These are phyloP conservation scores for Trichosporon sp. DNA, from an alignment of 1,284 basidiomycete genomes.

Conservation along the genomic window DNA sequence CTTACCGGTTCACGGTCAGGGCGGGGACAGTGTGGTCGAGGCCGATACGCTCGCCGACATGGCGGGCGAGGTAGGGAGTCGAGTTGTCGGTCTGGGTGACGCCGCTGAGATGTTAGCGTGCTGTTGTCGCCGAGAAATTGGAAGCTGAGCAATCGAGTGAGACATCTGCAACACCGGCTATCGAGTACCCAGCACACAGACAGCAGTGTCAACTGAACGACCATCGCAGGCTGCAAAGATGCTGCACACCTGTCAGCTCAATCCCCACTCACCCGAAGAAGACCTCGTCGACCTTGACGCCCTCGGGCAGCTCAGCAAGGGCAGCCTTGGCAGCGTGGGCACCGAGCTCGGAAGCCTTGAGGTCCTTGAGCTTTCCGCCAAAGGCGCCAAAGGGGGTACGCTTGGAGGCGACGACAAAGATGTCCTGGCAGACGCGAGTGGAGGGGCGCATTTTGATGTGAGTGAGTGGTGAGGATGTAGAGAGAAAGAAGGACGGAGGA, in stretches of 20 bases:
- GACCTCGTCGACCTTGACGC: conserved; percentile 50
- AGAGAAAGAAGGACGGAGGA: background rate
- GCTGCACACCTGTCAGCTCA: no score
- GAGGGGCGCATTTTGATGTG: conserved; percentile 10
- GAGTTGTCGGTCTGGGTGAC: conserved; percentile 51
- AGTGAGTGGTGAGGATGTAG: background rate
- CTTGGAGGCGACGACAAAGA: conserved; percentile 43
- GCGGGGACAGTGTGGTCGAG: conserved; percentile 53
- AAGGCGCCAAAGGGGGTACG: conserved; percentile 56
- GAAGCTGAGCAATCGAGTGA: background rate
- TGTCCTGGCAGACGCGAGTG: conserved; percentile 22
- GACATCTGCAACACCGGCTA: no score
- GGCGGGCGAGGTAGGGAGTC: conserved; percentile 54
- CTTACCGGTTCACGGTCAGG: conserved; percentile 53
- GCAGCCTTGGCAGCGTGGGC: conserved; percentile 53
- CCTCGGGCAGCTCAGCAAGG: conserved; percentile 50
- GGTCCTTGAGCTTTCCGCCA: conserved; percentile 51
- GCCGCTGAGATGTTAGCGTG: conserved; percentile 30
- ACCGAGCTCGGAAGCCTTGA: conserved; percentile 51
- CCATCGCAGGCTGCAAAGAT: no score
- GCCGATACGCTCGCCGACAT: conserved; percentile 54
- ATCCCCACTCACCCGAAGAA: conserved; percentile 48
- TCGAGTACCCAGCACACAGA: no score
- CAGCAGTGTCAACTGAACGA: no score
- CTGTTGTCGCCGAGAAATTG: background rate